Evolutionary conservation across 108 stramenopile genomes (phyloP), one percentile per base, ranked within the genome.

Genomic region (Cyclotella kingstonii): DNA sequence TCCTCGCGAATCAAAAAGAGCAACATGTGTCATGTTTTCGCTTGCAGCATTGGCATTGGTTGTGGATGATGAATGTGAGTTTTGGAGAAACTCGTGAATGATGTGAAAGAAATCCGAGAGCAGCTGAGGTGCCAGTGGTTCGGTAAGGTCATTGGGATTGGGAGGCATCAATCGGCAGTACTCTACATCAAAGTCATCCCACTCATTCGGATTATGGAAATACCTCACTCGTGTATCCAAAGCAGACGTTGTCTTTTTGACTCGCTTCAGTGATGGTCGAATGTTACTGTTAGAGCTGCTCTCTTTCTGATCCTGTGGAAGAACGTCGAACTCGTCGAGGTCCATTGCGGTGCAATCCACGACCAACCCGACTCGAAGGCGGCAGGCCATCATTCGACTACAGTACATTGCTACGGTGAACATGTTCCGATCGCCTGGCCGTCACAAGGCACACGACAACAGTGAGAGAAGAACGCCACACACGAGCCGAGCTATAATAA

Each of bases 141-240:
- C 59, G 44, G 15, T 39, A 36, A 12, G 21, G 28, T 22, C 10
- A 23, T 29, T 40, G 23, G 47, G 26, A 22, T 39, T 47, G 10
- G 67, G 54, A 41, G 70, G 73, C 40, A 62, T 7, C 40, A 75
- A 48, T 35, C 76, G 70, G 54, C 53, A 60, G 54, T 80, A 76
- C 39, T 80, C 79, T 22, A 80, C 68, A 30, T 76, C 79, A 41
- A 45, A 80, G 46, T 80, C 79, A 42, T 76, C 74, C 79, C 79
- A 80, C 34, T 80, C 79, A 35, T 34, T 47, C 0, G 74, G 52
- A 66, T 80, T 73, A 45, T 80, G 79, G 62, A 80, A 76, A 49
- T 80, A 80, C 27, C 77, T 36, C 42, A 77, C 70, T 45, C 77
- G 53, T 10, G 48, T 27, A 62, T 78, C 77, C 4, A 48, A 9